phyloP scores from a whole-genome alignment of 108 stramenopile genomes.

The Cyclostephanos tholiformis region DNA sequence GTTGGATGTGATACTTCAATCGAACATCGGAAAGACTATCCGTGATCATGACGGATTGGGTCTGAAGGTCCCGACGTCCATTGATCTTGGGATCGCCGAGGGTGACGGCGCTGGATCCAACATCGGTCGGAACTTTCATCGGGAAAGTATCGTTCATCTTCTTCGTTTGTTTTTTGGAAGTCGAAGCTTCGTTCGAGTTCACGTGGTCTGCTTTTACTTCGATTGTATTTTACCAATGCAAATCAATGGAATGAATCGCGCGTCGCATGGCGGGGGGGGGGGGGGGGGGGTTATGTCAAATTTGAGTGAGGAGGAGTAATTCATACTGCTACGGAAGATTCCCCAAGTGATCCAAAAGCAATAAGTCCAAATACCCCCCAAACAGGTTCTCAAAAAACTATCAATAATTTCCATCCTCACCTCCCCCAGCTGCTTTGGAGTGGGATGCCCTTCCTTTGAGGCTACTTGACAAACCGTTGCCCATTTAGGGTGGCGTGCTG shows the following conservation, averaged over 20 bases:
- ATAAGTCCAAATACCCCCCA: no score
- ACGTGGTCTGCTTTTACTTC: background rate
- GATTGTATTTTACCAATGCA: background rate
- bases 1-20: slow-evolving; percentile 82
- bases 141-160: background rate
- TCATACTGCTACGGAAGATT: no score
- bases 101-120: slow-evolving; percentile 34
- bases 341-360: background rate
- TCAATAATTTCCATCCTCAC: slow-evolving; percentile 14
- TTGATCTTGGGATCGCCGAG: slow-evolving; percentile 48
- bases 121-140: background rate
- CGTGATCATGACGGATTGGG: slow-evolving; percentile 74
- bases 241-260: background rate
- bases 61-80: slow-evolving; percentile 40
- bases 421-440: background rate
- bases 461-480: slow-evolving; percentile 21
- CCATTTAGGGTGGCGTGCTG: background rate
- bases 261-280: background rate
- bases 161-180: background rate
- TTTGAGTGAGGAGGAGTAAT: no score
- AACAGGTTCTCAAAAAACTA: no score
- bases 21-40: slow-evolving; percentile 83
- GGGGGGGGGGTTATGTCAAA: background rate
- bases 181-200: slow-evolving; percentile 4
- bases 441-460: slow-evolving; percentile 6